A percentile compares a stretch with the other conserved stretches of the same genome.
Conservation (phyloP, 768 basidiomycete genomes). For the Heimioporus sp. region DNA sequence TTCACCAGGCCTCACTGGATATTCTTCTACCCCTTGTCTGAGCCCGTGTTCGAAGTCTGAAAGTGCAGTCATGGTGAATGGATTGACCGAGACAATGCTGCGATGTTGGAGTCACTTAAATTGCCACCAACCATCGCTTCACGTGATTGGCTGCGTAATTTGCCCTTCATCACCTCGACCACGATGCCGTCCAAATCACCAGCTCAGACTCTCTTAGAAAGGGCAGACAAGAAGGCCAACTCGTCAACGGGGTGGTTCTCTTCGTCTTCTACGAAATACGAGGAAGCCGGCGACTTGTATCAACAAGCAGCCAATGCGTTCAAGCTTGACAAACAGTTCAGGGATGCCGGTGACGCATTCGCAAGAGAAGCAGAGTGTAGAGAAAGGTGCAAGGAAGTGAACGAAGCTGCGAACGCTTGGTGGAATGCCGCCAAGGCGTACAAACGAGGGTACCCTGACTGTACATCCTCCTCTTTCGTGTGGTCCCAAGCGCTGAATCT, state of each 20-base stretch:
- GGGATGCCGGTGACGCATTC: slow-evolving; percentile 89
- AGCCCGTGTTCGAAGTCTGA: slow-evolving; percentile 41
- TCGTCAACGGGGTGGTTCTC: slow-evolving; percentile 89
- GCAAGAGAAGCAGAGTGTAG: slow-evolving; percentile 93
- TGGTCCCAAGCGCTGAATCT: slow-evolving; percentile 8
- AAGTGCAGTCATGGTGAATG: slow-evolving; percentile 34
- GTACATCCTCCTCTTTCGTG: slow-evolving; percentile 46
- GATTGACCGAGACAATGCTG: too few relatives aligned
- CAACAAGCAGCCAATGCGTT: slow-evolving; percentile 92
- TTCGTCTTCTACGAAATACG: slow-evolving; percentile 77
- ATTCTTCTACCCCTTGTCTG: slow-evolving; percentile 48
- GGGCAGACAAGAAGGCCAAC: slow-evolving; percentile 89
- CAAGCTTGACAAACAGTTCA: slow-evolving; percentile 90
- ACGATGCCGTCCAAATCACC: slow-evolving; percentile 75
- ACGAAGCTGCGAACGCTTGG: slow-evolving; percentile 98
- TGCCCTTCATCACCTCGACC: neutral
- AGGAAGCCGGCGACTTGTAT: slow-evolving; percentile 95
- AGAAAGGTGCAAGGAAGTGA: slow-evolving; percentile 80
- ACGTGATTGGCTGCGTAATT: slow-evolving; percentile 13
- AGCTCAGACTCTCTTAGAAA: slow-evolving; percentile 73
- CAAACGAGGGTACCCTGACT: slow-evolving; percentile 82
- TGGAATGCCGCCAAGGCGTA: slow-evolving; percentile 98
- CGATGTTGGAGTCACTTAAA: too few relatives aligned
- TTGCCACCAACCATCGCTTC: neutral
- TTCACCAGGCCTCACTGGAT: slow-evolving; percentile 70